These are phyloP conservation scores for Boletus rufocinnamomeus DNA, from an alignment of 768 basidiomycete genomes.

Conservation along the genomic window DNA sequence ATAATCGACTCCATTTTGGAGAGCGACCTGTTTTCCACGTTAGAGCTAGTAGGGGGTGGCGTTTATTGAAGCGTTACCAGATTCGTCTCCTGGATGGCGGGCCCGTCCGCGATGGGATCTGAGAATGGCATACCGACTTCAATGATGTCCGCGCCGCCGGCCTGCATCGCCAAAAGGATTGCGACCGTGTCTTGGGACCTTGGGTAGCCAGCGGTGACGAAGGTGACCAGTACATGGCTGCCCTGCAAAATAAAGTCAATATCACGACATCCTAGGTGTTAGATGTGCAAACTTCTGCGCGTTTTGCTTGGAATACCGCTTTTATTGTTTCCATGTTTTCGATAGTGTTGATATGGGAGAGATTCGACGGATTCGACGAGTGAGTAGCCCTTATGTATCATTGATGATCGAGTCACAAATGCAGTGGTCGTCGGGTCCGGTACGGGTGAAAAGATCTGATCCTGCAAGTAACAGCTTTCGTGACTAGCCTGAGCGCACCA, in stretches of 20 bases:
- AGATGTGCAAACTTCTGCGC: not conserved
- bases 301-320: slow-evolving; percentile 1
- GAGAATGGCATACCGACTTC: not conserved
- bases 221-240: not conserved
- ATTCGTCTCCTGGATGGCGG: not conserved
- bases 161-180: not conserved
- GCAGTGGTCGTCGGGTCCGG: not conserved
- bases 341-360: not conserved
- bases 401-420: not conserved
- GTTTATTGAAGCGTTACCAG: not conserved
- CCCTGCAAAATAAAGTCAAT: not conserved
- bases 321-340: not conserved
- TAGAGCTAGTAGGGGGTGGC: not conserved
- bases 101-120: not conserved
- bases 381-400: not conserved
- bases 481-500: not conserved
- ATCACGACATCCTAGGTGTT: not conserved
- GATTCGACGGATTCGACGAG: not conserved
- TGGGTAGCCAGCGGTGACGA: not conserved
- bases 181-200: not conserved
- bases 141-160: not conserved
- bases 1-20: not conserved
- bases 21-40: not conserved
- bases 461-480: no score
- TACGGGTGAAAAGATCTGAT: not conserved